Base-by-base conservation (phyloP, 768 basidiomycete species). In the Calocybe gangraenosa region DNA sequence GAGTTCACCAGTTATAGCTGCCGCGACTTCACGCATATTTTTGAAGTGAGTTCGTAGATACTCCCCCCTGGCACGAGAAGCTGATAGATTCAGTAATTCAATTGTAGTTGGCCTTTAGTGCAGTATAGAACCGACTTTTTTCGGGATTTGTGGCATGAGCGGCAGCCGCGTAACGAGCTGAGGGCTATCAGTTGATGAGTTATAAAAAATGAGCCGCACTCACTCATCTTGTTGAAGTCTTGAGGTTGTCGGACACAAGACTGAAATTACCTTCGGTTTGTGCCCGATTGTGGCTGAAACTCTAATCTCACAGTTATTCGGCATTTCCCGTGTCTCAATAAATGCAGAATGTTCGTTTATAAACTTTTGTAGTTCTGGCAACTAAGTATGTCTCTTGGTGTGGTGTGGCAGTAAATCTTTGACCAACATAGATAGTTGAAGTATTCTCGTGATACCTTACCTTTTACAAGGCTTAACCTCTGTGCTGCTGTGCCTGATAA, bases 41-140 rank as follows among this genome's bases (percentile, higher is more conserved):
- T 99, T 99, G 84, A 96, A 99, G 76, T 97, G 95, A 38, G 96
- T 98, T 60, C 94, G 90, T 63, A 96, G 82, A 79, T 97, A 93
- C 75, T 95, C 92, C 60, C 93, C 93, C 61, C 88, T 87, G 48
- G 94, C 87, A 63, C 81, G 87, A 61, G 94, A 84, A 66, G 89
- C 92, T 95, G 65, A 31, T 65, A 39, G 53, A 28, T 47, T 38
- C 47, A 30, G 53, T 65, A 52, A 64, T 52, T 51, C 14, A 17
- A 31, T 15, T 9, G 23, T 46, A 38, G 30, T 35, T 15, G 20
- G 23, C 37, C 19, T n/a, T 5, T 31, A 23, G 37, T 31, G 21
- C 34, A 37, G 23, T 21, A 33, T 51, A 32, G 35, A 34, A 77
- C 85, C 49, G 55, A 94, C 91, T 89, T 78, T 91, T 94, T 82